phyloP scores from a whole-genome alignment of 164 flowering plant genomes.

The Vitis rotundifolia region DNA sequence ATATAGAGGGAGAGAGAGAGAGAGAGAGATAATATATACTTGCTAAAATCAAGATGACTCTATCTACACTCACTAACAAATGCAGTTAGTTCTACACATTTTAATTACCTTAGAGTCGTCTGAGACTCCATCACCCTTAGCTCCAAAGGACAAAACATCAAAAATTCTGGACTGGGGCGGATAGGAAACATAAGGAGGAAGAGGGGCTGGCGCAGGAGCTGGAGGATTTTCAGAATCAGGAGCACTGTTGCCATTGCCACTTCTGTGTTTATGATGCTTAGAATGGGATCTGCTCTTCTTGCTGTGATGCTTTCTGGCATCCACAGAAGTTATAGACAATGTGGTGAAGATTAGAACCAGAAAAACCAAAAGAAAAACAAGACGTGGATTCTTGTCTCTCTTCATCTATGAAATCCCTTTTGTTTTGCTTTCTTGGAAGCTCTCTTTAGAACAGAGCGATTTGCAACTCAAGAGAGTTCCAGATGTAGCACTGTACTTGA shows the following conservation, averaged over 20 bases:
- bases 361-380: constrained; percentile 18
- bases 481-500: constrained; percentile 12
- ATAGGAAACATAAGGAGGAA: constrained; percentile 23
- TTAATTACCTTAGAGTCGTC: constrained; percentile 74
- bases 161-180: constrained; percentile 32
- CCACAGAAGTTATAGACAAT: constrained; percentile 30
- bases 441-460: neutral
- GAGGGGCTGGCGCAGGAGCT: constrained; percentile 29
- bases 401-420: constrained; percentile 25
- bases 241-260: constrained; percentile 13
- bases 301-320: constrained; percentile 42
- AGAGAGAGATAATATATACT: no score
- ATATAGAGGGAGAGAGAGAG: no score
- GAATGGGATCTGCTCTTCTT: constrained; percentile 32
- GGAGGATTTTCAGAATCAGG: constrained; percentile 16
- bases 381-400: constrained; percentile 23
- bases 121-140: constrained; percentile 74
- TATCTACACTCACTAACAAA: neutral
- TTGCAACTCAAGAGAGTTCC: neutral
- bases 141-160: constrained; percentile 66
- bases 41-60: no score
- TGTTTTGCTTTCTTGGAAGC: constrained; percentile 5
- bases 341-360: constrained; percentile 19
- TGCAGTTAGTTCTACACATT: neutral
- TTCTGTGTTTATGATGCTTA: constrained; percentile 36